A percentile compares a stretch with the other conserved stretches of the same genome.
Conservation (phyloP, 2,329 filamentous ascomycete species). For the Fusarium chuoi region DNA sequence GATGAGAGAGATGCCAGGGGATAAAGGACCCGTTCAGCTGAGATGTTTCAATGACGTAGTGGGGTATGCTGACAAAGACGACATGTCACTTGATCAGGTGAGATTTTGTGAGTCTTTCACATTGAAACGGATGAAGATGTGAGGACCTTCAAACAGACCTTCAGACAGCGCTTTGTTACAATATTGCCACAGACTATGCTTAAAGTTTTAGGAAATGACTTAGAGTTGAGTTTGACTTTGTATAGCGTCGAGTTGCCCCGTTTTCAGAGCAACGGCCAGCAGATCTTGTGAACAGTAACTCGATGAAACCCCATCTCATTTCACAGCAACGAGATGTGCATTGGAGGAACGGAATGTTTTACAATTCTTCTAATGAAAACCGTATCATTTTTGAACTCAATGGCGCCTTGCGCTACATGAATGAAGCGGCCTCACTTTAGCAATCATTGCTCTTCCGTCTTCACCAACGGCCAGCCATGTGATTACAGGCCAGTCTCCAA, state of each 20-base stretch:
- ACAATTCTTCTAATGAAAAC: fast-evolving
- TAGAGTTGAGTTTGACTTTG: background rate
- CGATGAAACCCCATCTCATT: background rate
- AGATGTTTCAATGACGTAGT: conserved; percentile 14
- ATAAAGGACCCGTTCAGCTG: background rate
- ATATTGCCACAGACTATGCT: fast-evolving
- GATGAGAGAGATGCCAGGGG: background rate
- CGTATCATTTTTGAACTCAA: no score
- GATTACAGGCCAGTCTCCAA: conserved; percentile 16
- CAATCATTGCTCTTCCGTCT: fast-evolving
- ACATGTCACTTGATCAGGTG: conserved; percentile 3
- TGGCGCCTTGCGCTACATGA: fast-evolving
- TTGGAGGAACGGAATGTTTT: fast-evolving
- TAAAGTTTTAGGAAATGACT: fast-evolving
- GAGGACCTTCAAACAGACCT: fast-evolving
- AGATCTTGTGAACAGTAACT: fast-evolving
- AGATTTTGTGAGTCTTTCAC: background rate
- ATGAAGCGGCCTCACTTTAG: background rate
- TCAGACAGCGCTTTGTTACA: fast-evolving
- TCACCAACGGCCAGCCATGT: fast-evolving
- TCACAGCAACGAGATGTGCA: fast-evolving
- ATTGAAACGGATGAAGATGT: fast-evolving
- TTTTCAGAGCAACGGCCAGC: background rate
- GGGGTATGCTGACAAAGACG: conserved; percentile 29
- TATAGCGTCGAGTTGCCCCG: background rate